These are phyloP conservation scores for Hemerocallis citrina DNA, from an alignment of 106 monocot species.

Conservation along the genomic window DNA sequence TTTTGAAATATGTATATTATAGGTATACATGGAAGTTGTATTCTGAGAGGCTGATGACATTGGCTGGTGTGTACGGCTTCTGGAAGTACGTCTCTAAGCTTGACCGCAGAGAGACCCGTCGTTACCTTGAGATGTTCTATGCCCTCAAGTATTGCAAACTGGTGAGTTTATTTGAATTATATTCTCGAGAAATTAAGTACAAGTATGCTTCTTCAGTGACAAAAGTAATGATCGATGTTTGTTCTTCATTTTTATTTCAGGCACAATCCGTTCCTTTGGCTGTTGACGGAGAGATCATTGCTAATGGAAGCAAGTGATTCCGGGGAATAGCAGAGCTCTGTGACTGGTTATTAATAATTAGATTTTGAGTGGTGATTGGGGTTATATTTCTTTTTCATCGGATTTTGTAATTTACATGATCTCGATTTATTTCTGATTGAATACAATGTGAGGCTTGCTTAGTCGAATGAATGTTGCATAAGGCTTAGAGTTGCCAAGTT, in stretches of 20 bases:
- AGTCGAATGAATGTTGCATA: too few relatives aligned
- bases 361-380: too few relatives aligned
- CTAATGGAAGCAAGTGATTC: constrained; percentile 14
- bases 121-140: constrained; percentile 63
- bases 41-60: constrained; percentile 59
- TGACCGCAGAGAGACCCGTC: constrained; percentile 45
- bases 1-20: neutral
- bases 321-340: too few relatives aligned
- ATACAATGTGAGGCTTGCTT: too few relatives aligned
- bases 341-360: too few relatives aligned
- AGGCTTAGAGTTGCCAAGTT: too few relatives aligned
- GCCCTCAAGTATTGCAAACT: constrained; percentile 40
- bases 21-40: constrained; percentile 70
- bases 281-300: constrained; percentile 30
- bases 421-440: too few relatives aligned
- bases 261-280: constrained; percentile 55
- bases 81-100: constrained; percentile 54
- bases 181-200: too few relatives aligned
- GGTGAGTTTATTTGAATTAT: constrained; percentile 29
- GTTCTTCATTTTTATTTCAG: constrained; percentile 19
- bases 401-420: too few relatives aligned
- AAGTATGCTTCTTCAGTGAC: too few relatives aligned
- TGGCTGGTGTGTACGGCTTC: constrained; percentile 54
- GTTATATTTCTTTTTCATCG: too few relatives aligned
- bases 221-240: too few relatives aligned